These are phyloP conservation scores for Fomitopsis schrenkii DNA, from an alignment of 1,284 basidiomycete species.

Conservation along the genomic window DNA sequence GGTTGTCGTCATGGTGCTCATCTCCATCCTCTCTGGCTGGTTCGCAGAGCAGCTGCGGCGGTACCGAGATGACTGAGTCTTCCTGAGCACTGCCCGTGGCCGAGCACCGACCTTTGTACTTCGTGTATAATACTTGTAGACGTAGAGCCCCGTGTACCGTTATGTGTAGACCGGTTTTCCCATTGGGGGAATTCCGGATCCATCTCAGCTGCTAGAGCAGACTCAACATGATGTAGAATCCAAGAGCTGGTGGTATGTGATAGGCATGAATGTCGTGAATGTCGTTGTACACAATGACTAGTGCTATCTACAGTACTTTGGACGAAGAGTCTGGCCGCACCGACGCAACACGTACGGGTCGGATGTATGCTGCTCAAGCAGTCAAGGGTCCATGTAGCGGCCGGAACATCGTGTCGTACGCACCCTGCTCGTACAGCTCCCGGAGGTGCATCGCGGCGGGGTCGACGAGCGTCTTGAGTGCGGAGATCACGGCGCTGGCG, in stretches of 20 bases:
- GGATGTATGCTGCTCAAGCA: not conserved
- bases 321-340: not conserved
- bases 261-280: not conserved
- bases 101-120: not conserved
- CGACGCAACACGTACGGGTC: too few relatives aligned
- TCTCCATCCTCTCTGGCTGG: slow-evolving; percentile 18
- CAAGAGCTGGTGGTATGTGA: not conserved
- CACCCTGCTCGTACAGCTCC: slow-evolving; percentile 34
- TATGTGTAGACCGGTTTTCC: not conserved
- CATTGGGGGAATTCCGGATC: too few relatives aligned
- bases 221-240: not conserved
- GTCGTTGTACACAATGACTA: not conserved
- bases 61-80: slow-evolving; percentile 14
- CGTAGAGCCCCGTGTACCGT: too few relatives aligned
- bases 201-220: too few relatives aligned
- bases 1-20: slow-evolving; percentile 27
- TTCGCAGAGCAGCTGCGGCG: slow-evolving; percentile 20
- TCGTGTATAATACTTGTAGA: not conserved
- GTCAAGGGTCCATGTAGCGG: not conserved
- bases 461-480: slow-evolving; percentile 55
- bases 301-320: not conserved
- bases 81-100: not conserved
- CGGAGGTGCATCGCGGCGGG: slow-evolving; percentile 45
- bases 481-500: slow-evolving; percentile 57
- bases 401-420: slow-evolving; percentile 17